Evolutionary conservation across 208 protist species (phyloP), one percentile per base, ranked within the genome.

Genomic region (Trypanosoma caninum): DNA sequence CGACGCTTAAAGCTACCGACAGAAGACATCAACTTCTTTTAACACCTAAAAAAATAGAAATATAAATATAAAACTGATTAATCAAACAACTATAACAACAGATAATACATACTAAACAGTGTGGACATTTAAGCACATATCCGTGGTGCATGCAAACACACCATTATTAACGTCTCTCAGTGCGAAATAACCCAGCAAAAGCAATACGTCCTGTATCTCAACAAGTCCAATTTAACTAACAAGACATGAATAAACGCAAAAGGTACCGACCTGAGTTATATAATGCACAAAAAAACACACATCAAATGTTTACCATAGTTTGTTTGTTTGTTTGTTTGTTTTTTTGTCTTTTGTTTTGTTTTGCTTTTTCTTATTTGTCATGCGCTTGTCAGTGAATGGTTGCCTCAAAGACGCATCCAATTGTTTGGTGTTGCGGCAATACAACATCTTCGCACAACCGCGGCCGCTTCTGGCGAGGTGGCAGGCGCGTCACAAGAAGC

Each of bases 1-100:
- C 87, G 80, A 37, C 87, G 84, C 78, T 83, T 78, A 33, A 94
- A 90, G n/a, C 69, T 78, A 18, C 77, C 75, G 27, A 80, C 56
- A 27, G 53, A 58, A 1, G 70, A 72, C 30, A 83, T 86, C 73
- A 80, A 34, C 51, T 56, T 9, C 38, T 23, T 35, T 42, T 34
- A 31, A 46, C 33, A 45, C 22, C 20, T 59, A 3, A 6, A 53
- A 10, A 59, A 57, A 27, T 41, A 44, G 27, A 58, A 76, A 67
- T 59, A 68, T 61, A 68, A 54, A 54, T 28, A 22, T 3, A 35
- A 27, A 31, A 68, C 34, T 44, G 6, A 14, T 46, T 20, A 25
- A 23, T 27, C 22, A 59, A 14, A 9, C n/a, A 59, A 51, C 18
- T 4, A 37, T 25, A 38, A 41, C n/a, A 30, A 47, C 42, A 54